Base-by-base conservation (phyloP, 768 basidiomycete genomes). In the Cystoderma amianthinum region DNA sequence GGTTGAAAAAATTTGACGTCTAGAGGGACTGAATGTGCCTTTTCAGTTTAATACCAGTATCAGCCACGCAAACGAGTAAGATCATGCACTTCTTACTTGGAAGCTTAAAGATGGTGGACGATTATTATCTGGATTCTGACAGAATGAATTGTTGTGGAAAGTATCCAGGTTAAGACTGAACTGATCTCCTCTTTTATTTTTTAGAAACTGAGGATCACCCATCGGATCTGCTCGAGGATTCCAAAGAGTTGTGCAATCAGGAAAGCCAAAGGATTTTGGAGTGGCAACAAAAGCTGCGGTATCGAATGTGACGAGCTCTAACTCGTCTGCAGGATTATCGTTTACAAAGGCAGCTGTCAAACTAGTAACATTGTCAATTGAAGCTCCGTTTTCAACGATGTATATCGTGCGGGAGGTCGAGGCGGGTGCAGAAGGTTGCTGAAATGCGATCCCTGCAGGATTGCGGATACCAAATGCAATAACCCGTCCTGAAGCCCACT, bases 21-120 rank as follows among this genome's bases (percentile, higher is more conserved):
- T 9, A 71, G 57, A 1, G 71, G 71, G 2, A 67, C 69, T 10
- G 68, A 69, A 48, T 72, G 71, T 1, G 69, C 67, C 68, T 72
- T 35, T 11, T n/a, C 10, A 39, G 18, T 30, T 3, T 4, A 37
- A n/a, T n/a, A n/a, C n/a, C n/a, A n/a, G n/a, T n/a, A n/a, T n/a
- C n/a, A n/a, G n/a, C n/a, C n/a, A n/a, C n/a, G n/a, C n/a, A n/a
- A n/a, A n/a, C n/a, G n/a, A n/a, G n/a, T n/a, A n/a, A n/a, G n/a
- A n/a, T n/a, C n/a, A n/a, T n/a, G n/a, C n/a, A n/a, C n/a, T n/a
- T n/a, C 49, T 16, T 28, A 65, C 69, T 53, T 70, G 67, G 54
- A 72, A 68, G 40, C 54, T 60, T 30, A 69, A 41, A 2, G 48
- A 46, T 4, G 70, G 69, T 5, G 67, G 65, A 2, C 50, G 41